Base-by-base conservation (phyloP, 257 asterid genomes). In the Plectranthus barbatus region DNA sequence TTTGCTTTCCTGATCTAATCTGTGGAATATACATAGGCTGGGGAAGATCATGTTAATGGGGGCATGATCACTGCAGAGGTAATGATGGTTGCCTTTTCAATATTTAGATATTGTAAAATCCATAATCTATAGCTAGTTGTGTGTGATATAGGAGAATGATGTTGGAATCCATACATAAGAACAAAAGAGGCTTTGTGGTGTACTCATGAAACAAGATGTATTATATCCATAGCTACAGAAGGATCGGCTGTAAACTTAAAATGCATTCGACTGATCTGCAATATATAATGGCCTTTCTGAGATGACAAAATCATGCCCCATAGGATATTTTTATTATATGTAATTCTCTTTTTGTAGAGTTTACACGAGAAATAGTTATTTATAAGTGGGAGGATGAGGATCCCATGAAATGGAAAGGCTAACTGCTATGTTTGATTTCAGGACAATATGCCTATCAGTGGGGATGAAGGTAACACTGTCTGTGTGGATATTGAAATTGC, bases 11-110 rank as follows among this genome's bases (percentile, higher is more conserved):
- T 8, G 44, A 44, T 46, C 56, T 52, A 66, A 60, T 19, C 51
- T 65, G 48, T 60, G 67, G 34, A 47, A 50, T 66, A n/a, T 65
- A 34, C 80, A 71, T 81, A 85, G 94, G 93, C 6, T 65, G 74
- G 54, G 41, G 85, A 80, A 70, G 84, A 77, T 75, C 88, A 84
- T 24, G 67, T 71, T 14, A 71, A 79, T 65, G 94, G 84, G 21
- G 86, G 81, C 69, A 81, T 79, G 63, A 64, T 80, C 58, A 66
- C 76, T 24, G 84, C 78, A 18, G 86, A 83, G 91, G 95, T 85
- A 80, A 37, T 31, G 45, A 39, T 68, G 41, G 18, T 72, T 70
- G 33, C 54, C 31, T 10, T 15, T 14, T 23, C 44, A 3, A 36
- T 60, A 48, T 33, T 13, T 13, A 49, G 54, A 19, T 42, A 53